Base-by-base conservation (phyloP, 2,329 filamentous ascomycete genomes). In the Microdochium trichocladiopsis region DNA sequence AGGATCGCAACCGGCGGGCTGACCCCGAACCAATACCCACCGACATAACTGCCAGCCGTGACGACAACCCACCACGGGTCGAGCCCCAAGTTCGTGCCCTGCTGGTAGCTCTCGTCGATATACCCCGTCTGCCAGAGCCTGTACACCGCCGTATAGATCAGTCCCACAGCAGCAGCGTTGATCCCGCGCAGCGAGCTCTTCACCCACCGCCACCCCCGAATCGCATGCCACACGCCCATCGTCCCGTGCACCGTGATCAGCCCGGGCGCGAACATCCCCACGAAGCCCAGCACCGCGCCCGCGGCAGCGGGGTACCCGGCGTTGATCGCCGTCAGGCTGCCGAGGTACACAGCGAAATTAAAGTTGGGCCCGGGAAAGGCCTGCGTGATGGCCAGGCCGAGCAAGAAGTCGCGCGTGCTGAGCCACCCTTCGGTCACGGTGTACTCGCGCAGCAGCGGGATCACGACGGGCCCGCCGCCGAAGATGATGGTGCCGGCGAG, bases 371-470 rank as follows among this genome's bases (percentile, higher is more conserved):
- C 82, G 0, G 87, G 86, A 53, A 90, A 86, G 0, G 83, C 78
- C 64, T 90, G 86, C 18, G 83, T 84, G 51, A 90, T 75, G 9
- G 86, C 87, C 0, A 90, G 77, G 0, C 86, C 87, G 49, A 90
- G 80, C 0, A 90, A 71, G 62, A 90, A 90, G 62, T 90, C 84
- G 4, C 87, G 77, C 0, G 83, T 73, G 0, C 77, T 80, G 0
- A 90, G 85, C 86, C 86, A 90, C 6, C 83, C 82, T 23, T 85
- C 82, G 0, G 76, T 73, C 0, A 89, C 87, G 33, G 89, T 72
- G 57, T 80, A 82, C 55, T 83, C 76, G 18, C 81, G 72, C 1
- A 86, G 70, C 0, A 87, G 72, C 0, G 83, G 83, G 47, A 86
- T 84, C 0, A 86, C 83, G 1, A 86, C 82, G 0, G 83, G 83